These are phyloP conservation scores for Urtica urens DNA, from an alignment of 306 rosid genomes.

Conservation along the genomic window DNA sequence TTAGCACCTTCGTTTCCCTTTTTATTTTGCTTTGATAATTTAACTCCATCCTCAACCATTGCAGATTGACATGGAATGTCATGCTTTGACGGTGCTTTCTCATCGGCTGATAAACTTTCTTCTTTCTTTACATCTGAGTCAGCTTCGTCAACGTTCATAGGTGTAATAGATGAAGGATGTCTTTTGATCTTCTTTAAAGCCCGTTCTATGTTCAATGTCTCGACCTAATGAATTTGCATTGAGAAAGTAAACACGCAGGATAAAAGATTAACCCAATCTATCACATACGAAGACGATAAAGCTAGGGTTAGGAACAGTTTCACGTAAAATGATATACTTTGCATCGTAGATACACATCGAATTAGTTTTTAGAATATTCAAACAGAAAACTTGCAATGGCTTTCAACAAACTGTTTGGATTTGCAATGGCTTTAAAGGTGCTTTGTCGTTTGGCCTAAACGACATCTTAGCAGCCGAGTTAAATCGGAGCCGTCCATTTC, in stretches of 20 bases:
- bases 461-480: too few relatives aligned
- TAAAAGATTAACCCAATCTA: background rate
- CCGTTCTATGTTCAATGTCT: conserved; percentile 44
- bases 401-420: too few relatives aligned
- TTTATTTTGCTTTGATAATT: conserved; percentile 25
- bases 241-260: conserved; percentile 7
- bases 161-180: conserved; percentile 33
- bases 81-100: conserved; percentile 27
- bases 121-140: conserved; percentile 16
- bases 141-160: conserved; percentile 37
- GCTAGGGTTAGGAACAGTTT: too few relatives aligned
- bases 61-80: conserved; percentile 11
- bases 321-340: too few relatives aligned
- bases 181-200: conserved; percentile 65
- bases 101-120: conserved; percentile 23
- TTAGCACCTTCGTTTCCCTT: conserved; percentile 29
- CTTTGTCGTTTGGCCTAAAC: too few relatives aligned
- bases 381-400: too few relatives aligned
- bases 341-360: too few relatives aligned
- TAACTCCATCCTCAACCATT: conserved; percentile 25
- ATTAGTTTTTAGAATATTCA: too few relatives aligned
- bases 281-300: background rate
- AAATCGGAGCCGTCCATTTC: too few relatives aligned
- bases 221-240: conserved; percentile 41
- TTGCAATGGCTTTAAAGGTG: too few relatives aligned